Evolutionary conservation across 164 flowering plant genomes (phyloP).

Genomic region (Vitis amurensis): DNA sequence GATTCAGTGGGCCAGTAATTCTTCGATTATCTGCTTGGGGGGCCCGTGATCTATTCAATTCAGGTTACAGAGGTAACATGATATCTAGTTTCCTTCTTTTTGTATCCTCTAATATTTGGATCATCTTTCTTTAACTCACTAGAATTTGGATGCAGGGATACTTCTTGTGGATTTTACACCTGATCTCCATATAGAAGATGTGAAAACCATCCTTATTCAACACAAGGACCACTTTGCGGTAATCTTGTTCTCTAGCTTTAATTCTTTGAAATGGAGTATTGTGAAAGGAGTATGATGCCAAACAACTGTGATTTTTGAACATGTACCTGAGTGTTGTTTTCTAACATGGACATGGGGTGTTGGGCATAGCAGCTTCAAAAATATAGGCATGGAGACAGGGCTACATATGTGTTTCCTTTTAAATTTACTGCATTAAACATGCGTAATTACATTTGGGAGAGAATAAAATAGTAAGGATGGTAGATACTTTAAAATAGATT

Average conservation of each 20-base stretch:
- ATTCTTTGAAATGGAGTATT: too few species aligned
- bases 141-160: conserved; percentile 47
- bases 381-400: too few species aligned
- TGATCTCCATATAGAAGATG: conserved; percentile 64
- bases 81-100: background rate
- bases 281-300: too few species aligned
- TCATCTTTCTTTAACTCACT: conserved; percentile 12
- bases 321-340: too few species aligned
- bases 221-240: conserved; percentile 70
- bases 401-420: too few species aligned
- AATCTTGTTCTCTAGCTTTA: conserved; percentile 9
- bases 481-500: too few species aligned
- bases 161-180: conserved; percentile 83
- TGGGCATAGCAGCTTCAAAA: too few species aligned
- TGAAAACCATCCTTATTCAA: conserved; percentile 52
- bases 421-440: too few species aligned
- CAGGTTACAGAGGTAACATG: conserved; percentile 64
- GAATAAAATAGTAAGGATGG: too few species aligned
- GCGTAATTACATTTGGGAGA: too few species aligned
- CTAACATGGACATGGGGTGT: too few species aligned
- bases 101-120: conserved; percentile 1
- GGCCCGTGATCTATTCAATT: conserved; percentile 65
- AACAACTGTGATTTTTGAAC: too few species aligned
- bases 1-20: conserved; percentile 95
- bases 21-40: conserved; percentile 99